These are phyloP conservation scores for Phialophora chinensis DNA, from an alignment of 2,329 filamentous ascomycete species.

Conservation along the genomic window DNA sequence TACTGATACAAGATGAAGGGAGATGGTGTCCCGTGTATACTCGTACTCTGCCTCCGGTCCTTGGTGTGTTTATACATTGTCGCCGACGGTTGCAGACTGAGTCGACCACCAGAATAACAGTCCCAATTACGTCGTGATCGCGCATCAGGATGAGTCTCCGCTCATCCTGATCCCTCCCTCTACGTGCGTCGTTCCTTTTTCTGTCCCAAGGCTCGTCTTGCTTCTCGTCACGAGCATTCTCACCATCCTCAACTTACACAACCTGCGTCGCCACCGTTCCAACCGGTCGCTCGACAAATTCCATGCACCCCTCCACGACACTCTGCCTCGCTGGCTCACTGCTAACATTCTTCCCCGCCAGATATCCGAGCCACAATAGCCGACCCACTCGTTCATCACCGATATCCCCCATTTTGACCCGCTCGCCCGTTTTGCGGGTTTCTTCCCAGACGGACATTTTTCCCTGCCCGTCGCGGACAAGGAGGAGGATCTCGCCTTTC, in stretches of 20 bases:
- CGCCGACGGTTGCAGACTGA: no score
- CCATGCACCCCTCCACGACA: slow-evolving; percentile 85
- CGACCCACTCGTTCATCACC: slow-evolving; percentile 79
- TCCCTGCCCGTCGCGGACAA: slow-evolving; percentile 71
- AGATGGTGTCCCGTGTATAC: no score
- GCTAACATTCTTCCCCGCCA: slow-evolving; percentile 84
- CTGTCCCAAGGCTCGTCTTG: not conserved
- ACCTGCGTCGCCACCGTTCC: slow-evolving; percentile 86
- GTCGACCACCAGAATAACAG: no score
- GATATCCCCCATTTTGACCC: slow-evolving; percentile 71
- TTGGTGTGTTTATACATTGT: no score
- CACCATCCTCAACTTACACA: slow-evolving; percentile 43
- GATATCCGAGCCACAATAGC: slow-evolving; percentile 86
- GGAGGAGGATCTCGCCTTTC: slow-evolving; percentile 77
- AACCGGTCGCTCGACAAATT: slow-evolving; percentile 84
- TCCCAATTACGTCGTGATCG: no score
- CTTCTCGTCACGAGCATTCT: not conserved
- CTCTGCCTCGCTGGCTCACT: slow-evolving; percentile 80
- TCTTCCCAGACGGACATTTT: slow-evolving; percentile 71
- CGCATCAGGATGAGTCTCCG: no score
- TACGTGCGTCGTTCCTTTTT: not conserved
- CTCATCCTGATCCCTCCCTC: not conserved
- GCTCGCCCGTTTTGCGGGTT: slow-evolving; percentile 50
- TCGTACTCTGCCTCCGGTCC: no score
- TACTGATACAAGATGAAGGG: no score